Evolutionary conservation across 495 filamentous ascomycete genomes (phyloP), one percentile per base, ranked within the genome.

Genomic region (Trichoderma asperelloides): DNA sequence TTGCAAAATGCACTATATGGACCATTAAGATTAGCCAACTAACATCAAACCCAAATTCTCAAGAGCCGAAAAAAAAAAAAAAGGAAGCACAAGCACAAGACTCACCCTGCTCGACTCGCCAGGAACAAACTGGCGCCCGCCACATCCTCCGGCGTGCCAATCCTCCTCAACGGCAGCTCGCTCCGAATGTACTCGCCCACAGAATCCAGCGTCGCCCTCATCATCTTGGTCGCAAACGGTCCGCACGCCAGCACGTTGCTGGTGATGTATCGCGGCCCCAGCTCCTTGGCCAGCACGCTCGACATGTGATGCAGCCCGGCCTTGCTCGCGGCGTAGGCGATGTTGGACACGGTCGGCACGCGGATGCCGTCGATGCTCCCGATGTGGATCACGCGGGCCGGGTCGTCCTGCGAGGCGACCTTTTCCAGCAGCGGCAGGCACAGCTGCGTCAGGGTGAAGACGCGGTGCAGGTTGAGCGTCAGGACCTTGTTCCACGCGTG

Each of bases 151-250:
- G 89, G 85, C 28, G 77, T 82, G 9, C 91, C 91, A 65, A 93
- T 90, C 27, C 91, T 80, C 6, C 85, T 84, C 68, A 92, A 73
- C n/a, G 91, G 91, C 66, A 89, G 86, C 15, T 80, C 83, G 0
- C 69, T 75, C 74, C 85, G 82, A 71, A 95, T 90, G 33, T 74
- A 73, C 15, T 91, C 88, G 51, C 83, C 82, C 68, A 85, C 84
- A 7, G 78, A 73, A 68, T 86, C 77, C 65, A 93, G 74, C 49
- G 89, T 91, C 49, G 83, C 86, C 13, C 85, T 85, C 90, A 92
- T 92, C 90, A 93, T 94, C 78, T 91, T 91, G 68, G 86, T 89
- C 73, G 91, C 81, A 70, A 94, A 94, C 16, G 90, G 90, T 12
- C 91, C 90, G 70, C 90, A 93, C 40, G 91, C 91, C 65, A 94